These are phyloP conservation scores for Fusarium devonianum DNA, from an alignment of 2,329 filamentous ascomycete species.

Conservation along the genomic window DNA sequence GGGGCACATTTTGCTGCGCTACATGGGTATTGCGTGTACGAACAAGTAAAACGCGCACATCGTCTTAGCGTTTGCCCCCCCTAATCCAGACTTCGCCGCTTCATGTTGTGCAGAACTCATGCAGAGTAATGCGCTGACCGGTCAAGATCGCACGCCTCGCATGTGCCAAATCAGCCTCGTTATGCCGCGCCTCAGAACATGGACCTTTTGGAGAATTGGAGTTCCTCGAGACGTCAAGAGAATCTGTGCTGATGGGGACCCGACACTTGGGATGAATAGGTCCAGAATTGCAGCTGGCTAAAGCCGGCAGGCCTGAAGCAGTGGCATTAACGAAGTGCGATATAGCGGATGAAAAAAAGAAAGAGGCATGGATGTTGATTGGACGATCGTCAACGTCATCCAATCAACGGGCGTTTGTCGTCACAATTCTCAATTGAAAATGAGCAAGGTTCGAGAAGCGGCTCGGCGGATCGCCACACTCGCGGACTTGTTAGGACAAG, in stretches of 20 bases:
- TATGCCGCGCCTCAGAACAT: background rate
- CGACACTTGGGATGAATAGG: no score
- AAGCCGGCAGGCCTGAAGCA: no score
- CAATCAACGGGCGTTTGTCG: background rate
- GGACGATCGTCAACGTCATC: background rate
- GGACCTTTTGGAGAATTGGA: background rate
- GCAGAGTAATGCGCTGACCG: slow-evolving; percentile 2
- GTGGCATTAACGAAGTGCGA: no score
- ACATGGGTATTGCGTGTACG: no score
- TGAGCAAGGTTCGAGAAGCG: background rate
- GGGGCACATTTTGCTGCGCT: no score
- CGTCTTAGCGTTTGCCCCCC: slow-evolving; percentile 7
- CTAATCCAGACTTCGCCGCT: slow-evolving; percentile 25
- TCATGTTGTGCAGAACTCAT: slow-evolving; percentile 8
- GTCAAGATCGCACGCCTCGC: background rate
- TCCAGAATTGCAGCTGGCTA: background rate
- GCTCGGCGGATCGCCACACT: background rate
- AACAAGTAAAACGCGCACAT: background rate
- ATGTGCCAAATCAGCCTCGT: background rate
- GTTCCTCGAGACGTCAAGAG: no score
- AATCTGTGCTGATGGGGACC: no score
- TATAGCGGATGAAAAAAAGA: no score
- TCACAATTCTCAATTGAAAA: background rate
- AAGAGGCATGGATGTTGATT: background rate
- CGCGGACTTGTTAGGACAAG: background rate